Conservation (phyloP, 2,329 filamentous ascomycete species). For the Colletotrichum horii region DNA sequence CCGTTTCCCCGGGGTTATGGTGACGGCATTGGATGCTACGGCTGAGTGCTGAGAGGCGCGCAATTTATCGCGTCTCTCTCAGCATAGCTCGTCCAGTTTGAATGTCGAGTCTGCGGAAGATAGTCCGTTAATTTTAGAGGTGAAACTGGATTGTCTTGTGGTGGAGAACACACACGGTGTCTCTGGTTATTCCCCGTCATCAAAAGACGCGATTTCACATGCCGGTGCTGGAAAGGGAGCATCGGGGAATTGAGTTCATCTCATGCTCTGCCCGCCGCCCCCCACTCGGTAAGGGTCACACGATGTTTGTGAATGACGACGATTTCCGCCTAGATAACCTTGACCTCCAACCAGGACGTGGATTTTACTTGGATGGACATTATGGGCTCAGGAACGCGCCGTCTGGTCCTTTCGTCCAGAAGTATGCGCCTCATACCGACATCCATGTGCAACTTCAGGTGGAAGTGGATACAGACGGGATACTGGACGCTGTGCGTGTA, state of each 20-base stretch:
- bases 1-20: not conserved
- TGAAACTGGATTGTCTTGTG: not conserved
- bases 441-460: not conserved
- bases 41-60: too few species aligned
- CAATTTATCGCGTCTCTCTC: not conserved
- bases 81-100: not conserved
- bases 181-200: not conserved
- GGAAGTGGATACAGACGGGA: not conserved
- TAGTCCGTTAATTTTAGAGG: not conserved
- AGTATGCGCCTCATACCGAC: not conserved
- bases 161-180: not conserved
- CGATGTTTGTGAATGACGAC: not conserved
- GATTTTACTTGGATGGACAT: not conserved
- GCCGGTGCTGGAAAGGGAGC: not conserved
- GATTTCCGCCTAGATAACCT: not conserved
- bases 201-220: not conserved
- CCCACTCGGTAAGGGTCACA: not conserved
- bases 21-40: not conserved
- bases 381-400: not conserved
- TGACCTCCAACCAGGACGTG: not conserved
- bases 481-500: not conserved
- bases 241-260: constrained; percentile 10
- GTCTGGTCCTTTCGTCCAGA: not conserved
- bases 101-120: not conserved
- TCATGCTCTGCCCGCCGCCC: not conserved